These are phyloP conservation scores for Lepiota venenata DNA, from an alignment of 768 basidiomycete species.

Conservation along the genomic window DNA sequence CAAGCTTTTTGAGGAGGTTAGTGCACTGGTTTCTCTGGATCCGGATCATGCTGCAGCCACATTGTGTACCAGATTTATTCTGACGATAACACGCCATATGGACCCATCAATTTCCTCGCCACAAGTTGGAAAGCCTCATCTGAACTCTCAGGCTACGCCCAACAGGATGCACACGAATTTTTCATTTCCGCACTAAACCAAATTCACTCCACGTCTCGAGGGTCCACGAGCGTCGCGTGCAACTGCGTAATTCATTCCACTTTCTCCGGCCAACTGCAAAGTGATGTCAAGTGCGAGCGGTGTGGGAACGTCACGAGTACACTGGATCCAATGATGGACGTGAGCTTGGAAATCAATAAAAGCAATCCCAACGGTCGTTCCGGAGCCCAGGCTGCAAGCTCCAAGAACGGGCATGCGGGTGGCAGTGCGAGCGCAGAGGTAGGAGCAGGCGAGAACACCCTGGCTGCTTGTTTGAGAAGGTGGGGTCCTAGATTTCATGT, in stretches of 20 bases:
- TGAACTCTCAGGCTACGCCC: constrained; percentile 87
- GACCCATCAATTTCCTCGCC: constrained; percentile 78
- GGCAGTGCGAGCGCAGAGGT: constrained; percentile 37
- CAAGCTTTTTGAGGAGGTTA: constrained; percentile 71
- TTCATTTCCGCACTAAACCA: constrained; percentile 84
- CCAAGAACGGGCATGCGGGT: constrained; percentile 1
- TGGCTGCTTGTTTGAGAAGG: constrained; percentile 76
- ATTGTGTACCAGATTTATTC: constrained; percentile 47
- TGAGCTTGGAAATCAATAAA: constrained; percentile 76
- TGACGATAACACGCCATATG: constrained; percentile 59
- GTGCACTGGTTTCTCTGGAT: not conserved
- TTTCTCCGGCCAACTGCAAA: constrained; percentile 84
- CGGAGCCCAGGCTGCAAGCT: not conserved
- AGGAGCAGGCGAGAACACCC: constrained; percentile 52
- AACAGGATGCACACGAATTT: constrained; percentile 92
- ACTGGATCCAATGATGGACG: constrained; percentile 86
- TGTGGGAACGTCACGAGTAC: constrained; percentile 79
- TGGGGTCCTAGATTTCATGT: constrained; percentile 24
- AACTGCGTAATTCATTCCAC: constrained; percentile 91
- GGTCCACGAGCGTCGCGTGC: constrained; percentile 74
- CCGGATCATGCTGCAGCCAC: not conserved
- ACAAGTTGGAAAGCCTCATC: constrained; percentile 80
- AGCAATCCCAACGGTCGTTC: constrained; percentile 17
- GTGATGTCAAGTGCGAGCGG: constrained; percentile 84
- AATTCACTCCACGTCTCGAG: constrained; percentile 75